Base-by-base conservation (phyloP, 1,139 yeast genomes). In the Blastobotrys proliferans region DNA sequence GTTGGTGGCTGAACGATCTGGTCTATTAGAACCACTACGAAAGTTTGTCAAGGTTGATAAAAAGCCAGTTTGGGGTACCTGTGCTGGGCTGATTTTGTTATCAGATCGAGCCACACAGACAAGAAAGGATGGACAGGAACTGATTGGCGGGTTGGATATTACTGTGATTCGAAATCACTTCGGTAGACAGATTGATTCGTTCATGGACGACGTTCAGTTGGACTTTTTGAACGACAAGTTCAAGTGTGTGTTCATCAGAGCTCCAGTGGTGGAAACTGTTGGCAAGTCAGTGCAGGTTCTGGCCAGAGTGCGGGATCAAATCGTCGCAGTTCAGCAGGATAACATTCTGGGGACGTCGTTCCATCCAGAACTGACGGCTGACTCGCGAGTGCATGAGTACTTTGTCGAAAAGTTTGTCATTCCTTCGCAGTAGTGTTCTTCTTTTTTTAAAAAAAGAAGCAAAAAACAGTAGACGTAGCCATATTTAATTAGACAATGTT, bases 61-160 rank as follows among this genome's bases (percentile, higher is more conserved):
- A 18, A 76, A 74, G 52, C 79, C 86, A 1, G 73, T 79, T 22
- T 85, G 94, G 94, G 94, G 94, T 0, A 85, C 94, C 1, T 85
- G 94, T 63, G 94, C 94, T 3, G 95, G 94, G 2, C 67, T 85
- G 52, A 84, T 85, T 46, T 72, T 84, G 52, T 66, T 85, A 33
- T 74, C 90, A 8, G 70, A 73, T 45, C 70, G 75, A 44, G 72
- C 83, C 25, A 59, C 77, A 76, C 56, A 83, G 28, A 32, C 82
- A 18, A 55, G 60, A 18, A 69, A 71, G 36, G 72, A 70, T 1
- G 73, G 76, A n/a, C 88, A 83, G 52, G 67, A 73, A 47, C 61
- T 79, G 3, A 65, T 85, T 36, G 85, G 87, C 1, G 87, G 84
- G 0, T 63, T 85, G 57, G 76, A 79, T 52, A 77, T 84, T 14